Evolutionary conservation across 176 grass and related monocot species (phyloP).

Genomic region (Triticum monococcum): DNA sequence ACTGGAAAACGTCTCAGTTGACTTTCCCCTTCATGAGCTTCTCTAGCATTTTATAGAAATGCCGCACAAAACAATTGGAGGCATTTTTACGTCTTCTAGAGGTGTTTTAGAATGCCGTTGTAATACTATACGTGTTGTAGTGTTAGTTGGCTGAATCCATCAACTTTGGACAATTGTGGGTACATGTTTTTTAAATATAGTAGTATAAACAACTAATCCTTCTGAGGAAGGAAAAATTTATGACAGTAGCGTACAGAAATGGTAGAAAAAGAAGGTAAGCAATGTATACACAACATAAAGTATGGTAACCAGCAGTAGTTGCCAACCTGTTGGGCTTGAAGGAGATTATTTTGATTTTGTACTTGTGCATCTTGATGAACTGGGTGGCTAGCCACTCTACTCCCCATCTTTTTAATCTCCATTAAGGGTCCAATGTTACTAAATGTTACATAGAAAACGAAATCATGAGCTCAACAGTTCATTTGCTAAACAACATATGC

Average conservation of each 20-base stretch:
- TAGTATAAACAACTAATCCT: background rate
- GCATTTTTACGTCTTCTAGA: too few species aligned
- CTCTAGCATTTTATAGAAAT: too few species aligned
- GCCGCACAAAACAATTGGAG: too few species aligned
- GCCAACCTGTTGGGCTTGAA: conserved; percentile 71
- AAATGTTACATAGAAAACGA: conserved; percentile 34
- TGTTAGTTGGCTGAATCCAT: conserved; percentile 2
- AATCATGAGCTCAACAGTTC: conserved; percentile 2
- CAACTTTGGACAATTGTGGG: background rate
- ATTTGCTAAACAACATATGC: conserved; percentile 16
- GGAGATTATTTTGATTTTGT: conserved; percentile 68
- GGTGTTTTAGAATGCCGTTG: too few species aligned
- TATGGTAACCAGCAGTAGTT: conserved; percentile 24
- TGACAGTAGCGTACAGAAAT: conserved; percentile 6
- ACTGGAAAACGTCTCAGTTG: too few species aligned
- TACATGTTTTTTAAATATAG: background rate
- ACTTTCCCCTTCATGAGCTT: too few species aligned
- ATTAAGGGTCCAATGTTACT: conserved; percentile 72
- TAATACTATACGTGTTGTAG: too few species aligned
- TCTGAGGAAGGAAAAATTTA: background rate
- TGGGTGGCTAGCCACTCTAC: conserved; percentile 52
- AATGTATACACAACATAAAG: conserved; percentile 13
- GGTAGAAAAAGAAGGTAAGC: background rate
- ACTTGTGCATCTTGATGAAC: conserved; percentile 71
- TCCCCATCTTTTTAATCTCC: conserved; percentile 74